Conservation (phyloP, 2,329 filamentous ascomycete genomes). For the Orbilia blumenaviensis region DNA sequence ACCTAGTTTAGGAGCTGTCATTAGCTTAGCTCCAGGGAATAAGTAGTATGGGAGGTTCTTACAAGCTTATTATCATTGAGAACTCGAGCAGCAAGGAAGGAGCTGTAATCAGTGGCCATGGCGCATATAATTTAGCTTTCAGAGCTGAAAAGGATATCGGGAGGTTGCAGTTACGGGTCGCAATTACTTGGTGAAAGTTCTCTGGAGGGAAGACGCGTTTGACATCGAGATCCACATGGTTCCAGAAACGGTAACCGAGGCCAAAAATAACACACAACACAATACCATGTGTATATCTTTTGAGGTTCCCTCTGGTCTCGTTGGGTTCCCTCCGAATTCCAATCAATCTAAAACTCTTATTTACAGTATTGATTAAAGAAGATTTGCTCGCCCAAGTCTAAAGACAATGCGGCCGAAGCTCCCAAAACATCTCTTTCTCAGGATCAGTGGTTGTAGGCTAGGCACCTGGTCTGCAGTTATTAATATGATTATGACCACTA, state of each 20-base stretch:
- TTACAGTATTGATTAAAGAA: too few species aligned
- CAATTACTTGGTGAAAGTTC: background rate
- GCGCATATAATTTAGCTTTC: background rate
- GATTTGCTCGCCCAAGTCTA: too few species aligned
- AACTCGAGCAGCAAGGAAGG: conserved; percentile 46
- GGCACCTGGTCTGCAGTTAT: too few species aligned
- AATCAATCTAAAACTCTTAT: too few species aligned
- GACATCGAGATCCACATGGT: conserved; percentile 15
- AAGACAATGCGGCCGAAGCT: too few species aligned
- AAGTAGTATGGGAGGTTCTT: background rate
- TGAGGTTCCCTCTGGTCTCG: background rate
- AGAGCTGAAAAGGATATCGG: background rate
- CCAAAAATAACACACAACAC: conserved; percentile 33
- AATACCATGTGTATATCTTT: background rate
- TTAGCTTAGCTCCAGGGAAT: background rate
- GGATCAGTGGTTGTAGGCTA: too few species aligned
- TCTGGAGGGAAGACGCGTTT: conserved; percentile 44
- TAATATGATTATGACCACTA: too few species aligned
- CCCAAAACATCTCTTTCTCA: too few species aligned
- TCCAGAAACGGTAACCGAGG: background rate
- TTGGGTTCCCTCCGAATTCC: background rate
- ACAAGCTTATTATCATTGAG: conserved; percentile 52
- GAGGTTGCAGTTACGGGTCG: conserved; percentile 11
- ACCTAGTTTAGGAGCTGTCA: conserved; percentile 67
- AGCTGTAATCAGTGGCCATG: conserved; percentile 50